Percentiles rank a stretch among this genome's conserved stretches.
phyloP scores from a whole-genome alignment of 257 asterid species.

The Solanum microdontum region DNA sequence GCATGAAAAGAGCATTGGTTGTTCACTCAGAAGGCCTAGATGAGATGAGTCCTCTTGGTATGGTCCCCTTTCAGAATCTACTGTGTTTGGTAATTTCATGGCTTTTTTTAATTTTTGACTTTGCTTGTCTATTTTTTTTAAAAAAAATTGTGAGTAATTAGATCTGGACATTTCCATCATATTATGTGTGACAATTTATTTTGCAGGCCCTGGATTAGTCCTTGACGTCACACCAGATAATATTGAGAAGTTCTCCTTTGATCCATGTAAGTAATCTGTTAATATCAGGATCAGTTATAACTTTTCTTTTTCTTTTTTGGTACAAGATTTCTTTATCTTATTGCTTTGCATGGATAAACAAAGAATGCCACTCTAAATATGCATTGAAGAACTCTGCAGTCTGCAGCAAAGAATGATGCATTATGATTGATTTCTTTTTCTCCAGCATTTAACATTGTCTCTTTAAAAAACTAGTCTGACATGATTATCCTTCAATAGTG shows the following conservation, averaged over 20 bases:
- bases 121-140: background rate
- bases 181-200: background rate
- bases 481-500: conserved; percentile 20
- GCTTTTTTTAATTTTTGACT: too few relatives aligned
- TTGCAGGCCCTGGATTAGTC: conserved; percentile 67
- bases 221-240: conserved; percentile 49
- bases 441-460: background rate
- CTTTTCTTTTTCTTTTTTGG: background rate
- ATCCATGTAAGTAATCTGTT: conserved; percentile 53
- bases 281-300: background rate
- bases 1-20: conserved; percentile 71
- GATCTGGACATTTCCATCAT: background rate
- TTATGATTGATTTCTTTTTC: background rate
- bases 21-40: conserved; percentile 81
- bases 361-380: background rate
- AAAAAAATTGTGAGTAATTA: background rate
- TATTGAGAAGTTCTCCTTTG: conserved; percentile 52
- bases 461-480: background rate
- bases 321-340: background rate
- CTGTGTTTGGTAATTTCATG: background rate
- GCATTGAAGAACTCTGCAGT: background rate
- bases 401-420: background rate
- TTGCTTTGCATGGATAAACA: background rate
- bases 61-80: background rate
- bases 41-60: conserved; percentile 92